A percentile compares a stretch with the other conserved stretches of the same genome.
phyloP scores from a whole-genome alignment of 2,329 filamentous ascomycete species.

The Pseudogymnoascus verrucosus region DNA sequence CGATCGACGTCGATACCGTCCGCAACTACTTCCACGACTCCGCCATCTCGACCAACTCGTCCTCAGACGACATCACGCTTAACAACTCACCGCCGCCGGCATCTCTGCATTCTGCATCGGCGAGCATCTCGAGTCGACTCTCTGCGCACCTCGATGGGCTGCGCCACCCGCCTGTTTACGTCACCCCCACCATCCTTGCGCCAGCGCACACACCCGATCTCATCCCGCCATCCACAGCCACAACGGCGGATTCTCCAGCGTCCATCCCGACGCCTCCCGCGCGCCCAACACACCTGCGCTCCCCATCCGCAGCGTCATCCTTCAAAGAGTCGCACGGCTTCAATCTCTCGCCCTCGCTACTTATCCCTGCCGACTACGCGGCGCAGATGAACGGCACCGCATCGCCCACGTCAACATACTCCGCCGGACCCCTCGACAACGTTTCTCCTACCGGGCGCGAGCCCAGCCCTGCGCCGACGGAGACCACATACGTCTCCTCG shows the following conservation, averaged over 20 bases:
- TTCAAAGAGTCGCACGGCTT: conserved; percentile 54
- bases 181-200: conserved; percentile 24
- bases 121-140: neutral
- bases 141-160: neutral
- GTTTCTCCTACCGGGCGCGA: neutral
- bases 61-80: neutral
- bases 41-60: neutral
- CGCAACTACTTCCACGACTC: conserved; percentile 1
- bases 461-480: neutral
- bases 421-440: neutral
- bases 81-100: neutral
- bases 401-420: neutral
- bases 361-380: conserved; percentile 53
- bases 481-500: neutral
- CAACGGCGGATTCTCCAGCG: neutral
- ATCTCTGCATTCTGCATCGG: neutral
- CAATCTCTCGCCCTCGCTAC: conserved; percentile 51
- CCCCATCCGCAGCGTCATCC: conserved; percentile 39
- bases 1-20: conserved; percentile 35
- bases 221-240: conserved; percentile 23
- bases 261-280: conserved; percentile 14
- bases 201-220: conserved; percentile 24
- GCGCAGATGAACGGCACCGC: conserved; percentile 35
- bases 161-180: conserved; percentile 13
- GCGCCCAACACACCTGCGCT: conserved; percentile 18